Conservation (phyloP, 2,329 filamentous ascomycete genomes). For the Penicillium aurantiogriseum region DNA sequence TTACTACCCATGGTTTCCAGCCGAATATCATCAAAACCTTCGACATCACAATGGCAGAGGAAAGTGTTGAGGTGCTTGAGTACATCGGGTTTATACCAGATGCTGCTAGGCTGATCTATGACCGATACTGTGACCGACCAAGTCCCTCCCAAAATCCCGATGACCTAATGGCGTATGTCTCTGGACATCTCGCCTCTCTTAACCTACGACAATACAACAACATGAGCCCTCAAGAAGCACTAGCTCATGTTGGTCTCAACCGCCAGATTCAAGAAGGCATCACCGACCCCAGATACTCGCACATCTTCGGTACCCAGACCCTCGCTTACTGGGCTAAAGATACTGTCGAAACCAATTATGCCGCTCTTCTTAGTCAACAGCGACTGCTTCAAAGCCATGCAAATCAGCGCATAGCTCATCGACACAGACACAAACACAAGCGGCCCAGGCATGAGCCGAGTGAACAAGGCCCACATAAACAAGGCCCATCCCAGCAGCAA, state of each 20-base stretch:
- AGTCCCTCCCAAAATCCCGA: conserved; percentile 2
- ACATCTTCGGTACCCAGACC: neutral
- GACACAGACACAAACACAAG: no score
- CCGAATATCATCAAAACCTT: neutral
- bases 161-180: conserved; percentile 5
- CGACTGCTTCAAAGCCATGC: neutral
- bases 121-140: conserved; percentile 3
- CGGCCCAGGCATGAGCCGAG: no score
- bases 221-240: neutral
- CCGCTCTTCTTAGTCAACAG: neutral
- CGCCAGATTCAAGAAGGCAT: neutral
- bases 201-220: neutral
- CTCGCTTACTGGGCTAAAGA: neutral
- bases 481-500: no score
- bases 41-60: conserved; percentile 1
- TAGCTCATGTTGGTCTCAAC: no score
- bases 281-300: conserved; percentile 1
- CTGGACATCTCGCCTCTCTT: neutral
- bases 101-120: conserved; percentile 9
- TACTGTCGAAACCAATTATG: neutral
- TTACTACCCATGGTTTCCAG: neutral
- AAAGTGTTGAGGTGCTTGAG: conserved; percentile 10
- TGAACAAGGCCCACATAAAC: no score
- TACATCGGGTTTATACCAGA: conserved; percentile 6
- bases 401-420: neutral